These are phyloP conservation scores for Penicillium crystallinum DNA, from an alignment of 495 filamentous ascomycete species.

Conservation along the genomic window DNA sequence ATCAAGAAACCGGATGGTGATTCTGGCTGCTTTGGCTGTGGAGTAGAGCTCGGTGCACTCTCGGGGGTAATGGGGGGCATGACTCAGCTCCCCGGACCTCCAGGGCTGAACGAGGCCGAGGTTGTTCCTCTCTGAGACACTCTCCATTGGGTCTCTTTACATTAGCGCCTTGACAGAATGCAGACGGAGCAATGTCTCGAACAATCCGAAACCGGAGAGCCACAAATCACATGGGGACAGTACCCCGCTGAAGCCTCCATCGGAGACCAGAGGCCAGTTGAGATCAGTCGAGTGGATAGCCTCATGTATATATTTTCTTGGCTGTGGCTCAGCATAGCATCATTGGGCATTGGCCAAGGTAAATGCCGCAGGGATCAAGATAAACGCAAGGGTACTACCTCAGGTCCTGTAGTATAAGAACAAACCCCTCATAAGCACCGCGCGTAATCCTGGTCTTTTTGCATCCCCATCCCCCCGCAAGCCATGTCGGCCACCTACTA, in stretches of 20 bases:
- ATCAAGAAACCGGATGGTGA: background rate
- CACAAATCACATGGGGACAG: background rate
- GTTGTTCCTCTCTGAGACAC: background rate
- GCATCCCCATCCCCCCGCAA: background rate
- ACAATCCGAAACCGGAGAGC: background rate
- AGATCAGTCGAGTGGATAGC: background rate
- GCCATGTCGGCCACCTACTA: conserved; percentile 17
- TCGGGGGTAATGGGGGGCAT: background rate
- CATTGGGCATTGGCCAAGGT: background rate
- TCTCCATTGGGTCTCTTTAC: too few relatives aligned
- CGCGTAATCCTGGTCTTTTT: background rate
- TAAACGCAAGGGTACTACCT: background rate
- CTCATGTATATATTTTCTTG: background rate
- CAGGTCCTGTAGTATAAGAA: background rate
- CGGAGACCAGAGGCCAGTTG: too few relatives aligned
- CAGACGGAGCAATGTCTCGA: background rate
- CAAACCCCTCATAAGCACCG: background rate
- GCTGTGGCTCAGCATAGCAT: conserved; percentile 5
- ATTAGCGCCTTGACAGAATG: too few relatives aligned
- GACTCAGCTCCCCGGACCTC: too few relatives aligned
- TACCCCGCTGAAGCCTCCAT: background rate
- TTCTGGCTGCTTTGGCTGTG: background rate
- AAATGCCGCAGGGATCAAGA: background rate
- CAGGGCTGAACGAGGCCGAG: too few relatives aligned
- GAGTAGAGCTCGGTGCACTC: background rate